Evolutionary conservation across 805 yeast genomes (phyloP), one percentile per base, ranked within the genome.

Genomic region (Metschnikowia drakensbergensis): DNA sequence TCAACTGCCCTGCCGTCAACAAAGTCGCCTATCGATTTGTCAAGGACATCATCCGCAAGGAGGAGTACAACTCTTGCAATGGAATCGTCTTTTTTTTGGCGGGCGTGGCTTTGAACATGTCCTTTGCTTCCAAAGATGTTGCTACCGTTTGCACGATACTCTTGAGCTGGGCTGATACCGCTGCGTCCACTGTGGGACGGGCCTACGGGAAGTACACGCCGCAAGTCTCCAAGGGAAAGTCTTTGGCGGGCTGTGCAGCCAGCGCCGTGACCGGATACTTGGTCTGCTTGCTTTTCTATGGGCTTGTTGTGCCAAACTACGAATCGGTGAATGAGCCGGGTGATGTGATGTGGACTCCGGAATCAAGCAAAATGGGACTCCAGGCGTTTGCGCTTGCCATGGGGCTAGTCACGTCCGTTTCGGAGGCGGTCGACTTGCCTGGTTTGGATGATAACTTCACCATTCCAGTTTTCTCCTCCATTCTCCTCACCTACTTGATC

Each of bases 161-260:
- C 44, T 77, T 94, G 53, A 87, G 97, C 61, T 94, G 98, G 98
- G 90, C 96, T 4, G 99, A 94, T 63, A 89, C 98, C 7, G 92
- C 97, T 2, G 99, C 99, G 2, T 88, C 97, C 3, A 88, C 97
- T 0, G 69, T 91, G 61, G 99, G 99, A 35, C 77, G 99, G 55
- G 79, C 79, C 47, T 92, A 71, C 64, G 98, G 98, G 6, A 78
- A 86, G 59, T 76, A 84, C 54, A 88, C 97, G 6, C 95, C 96
- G 36, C 82, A 84, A 60, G 66, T 92, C 22, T 76, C 85, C 5
- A 74, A 78, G 52, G 80, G 81, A 53, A 94, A 94, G 66, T 86
- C 96, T 3, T 71, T 94, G 40, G 96, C 97, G 1, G 99, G 99
- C 0, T 84, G 94, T 1, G 45, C 83, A 25, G 98, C 97, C 25